Evolutionary conservation across 768 basidiomycete genomes (phyloP).

Genomic region (Mrakia gelida): DNA sequence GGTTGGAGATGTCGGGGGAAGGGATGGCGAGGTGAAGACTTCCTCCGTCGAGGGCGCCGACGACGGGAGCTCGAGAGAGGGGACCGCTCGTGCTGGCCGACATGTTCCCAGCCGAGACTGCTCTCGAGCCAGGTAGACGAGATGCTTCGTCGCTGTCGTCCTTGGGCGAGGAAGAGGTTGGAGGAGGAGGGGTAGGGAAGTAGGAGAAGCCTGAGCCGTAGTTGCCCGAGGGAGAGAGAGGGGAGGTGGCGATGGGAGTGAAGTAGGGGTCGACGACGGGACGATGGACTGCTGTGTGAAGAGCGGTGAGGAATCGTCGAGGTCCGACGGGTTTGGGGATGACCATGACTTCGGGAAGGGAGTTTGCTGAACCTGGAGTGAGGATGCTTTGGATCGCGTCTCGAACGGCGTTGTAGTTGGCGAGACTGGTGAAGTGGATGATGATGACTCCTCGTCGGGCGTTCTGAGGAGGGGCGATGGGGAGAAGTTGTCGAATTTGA

Average conservation of each 20-base stretch:
- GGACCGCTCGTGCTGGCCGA: not conserved
- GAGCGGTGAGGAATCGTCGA: constrained; percentile 80
- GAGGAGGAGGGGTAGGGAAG: constrained; percentile 40
- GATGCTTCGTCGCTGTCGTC: not conserved
- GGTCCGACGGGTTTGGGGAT: constrained; percentile 97
- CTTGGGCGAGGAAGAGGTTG: not conserved
- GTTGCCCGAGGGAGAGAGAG: constrained; percentile 65
- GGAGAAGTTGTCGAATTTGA: constrained; percentile 59
- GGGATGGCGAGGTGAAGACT: constrained; percentile 20
- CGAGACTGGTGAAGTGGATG: constrained; percentile 84
- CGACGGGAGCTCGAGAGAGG: constrained; percentile 1
- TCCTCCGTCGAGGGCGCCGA: constrained; percentile 16
- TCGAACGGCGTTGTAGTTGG: constrained; percentile 82
- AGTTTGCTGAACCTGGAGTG: constrained; percentile 42
- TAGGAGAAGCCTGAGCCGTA: constrained; percentile 34
- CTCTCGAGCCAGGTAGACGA: not conserved
- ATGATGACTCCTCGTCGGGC: constrained; percentile 50
- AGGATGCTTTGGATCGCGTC: constrained; percentile 73
- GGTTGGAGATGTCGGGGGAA: not conserved
- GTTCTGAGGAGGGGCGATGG: constrained; percentile 41
- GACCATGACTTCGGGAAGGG: constrained; percentile 84
- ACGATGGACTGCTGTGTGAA: constrained; percentile 82
- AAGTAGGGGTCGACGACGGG: constrained; percentile 89
- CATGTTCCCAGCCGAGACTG: not conserved
- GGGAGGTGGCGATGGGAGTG: constrained; percentile 88